Conservation (phyloP, 1,284 basidiomycete species). For the Vanrija sp. region DNA sequence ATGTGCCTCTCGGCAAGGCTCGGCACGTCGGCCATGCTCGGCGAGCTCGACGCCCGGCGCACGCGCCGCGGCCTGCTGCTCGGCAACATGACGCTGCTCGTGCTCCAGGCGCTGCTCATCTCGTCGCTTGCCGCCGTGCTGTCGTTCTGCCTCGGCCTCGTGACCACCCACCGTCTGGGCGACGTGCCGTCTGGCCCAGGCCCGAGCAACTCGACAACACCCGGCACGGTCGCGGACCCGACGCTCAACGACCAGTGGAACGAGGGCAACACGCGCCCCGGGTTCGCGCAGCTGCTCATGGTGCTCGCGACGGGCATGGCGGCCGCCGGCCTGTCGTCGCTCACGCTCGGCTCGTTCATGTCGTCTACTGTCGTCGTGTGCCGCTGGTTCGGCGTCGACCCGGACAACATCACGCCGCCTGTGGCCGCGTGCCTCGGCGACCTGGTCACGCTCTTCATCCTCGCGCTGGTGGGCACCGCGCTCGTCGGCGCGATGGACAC, state of each 20-base stretch:
- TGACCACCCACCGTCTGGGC: constrained; percentile 55
- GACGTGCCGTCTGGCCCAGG: constrained; percentile 22
- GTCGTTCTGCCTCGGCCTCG: constrained; percentile 67
- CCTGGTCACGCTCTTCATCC: constrained; percentile 77
- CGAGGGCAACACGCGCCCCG: constrained; percentile 49
- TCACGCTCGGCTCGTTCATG: constrained; percentile 89
- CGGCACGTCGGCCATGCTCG: constrained; percentile 61
- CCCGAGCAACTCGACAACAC: not conserved
- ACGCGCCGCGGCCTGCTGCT: constrained; percentile 66
- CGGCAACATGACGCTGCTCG: constrained; percentile 81
- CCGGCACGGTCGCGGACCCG: constrained; percentile 11
- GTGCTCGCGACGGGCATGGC: constrained; percentile 87
- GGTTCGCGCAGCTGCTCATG: constrained; percentile 61
- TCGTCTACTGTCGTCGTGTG: constrained; percentile 77
- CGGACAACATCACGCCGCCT: constrained; percentile 93
- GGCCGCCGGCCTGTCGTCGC: constrained; percentile 72
- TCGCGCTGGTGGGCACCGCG: constrained; percentile 59
- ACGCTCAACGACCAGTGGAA: constrained; percentile 26
- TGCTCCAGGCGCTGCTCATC: constrained; percentile 89
- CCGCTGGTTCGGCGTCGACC: constrained; percentile 70
- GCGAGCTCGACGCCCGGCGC: constrained; percentile 73
- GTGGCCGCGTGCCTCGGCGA: constrained; percentile 90
- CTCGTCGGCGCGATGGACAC: constrained; percentile 66
- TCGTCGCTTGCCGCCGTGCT: constrained; percentile 80
- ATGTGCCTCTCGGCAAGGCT: constrained; percentile 46